Evolutionary conservation across 179 eudicot species (phyloP).

Genomic region (Beta lomatogona): DNA sequence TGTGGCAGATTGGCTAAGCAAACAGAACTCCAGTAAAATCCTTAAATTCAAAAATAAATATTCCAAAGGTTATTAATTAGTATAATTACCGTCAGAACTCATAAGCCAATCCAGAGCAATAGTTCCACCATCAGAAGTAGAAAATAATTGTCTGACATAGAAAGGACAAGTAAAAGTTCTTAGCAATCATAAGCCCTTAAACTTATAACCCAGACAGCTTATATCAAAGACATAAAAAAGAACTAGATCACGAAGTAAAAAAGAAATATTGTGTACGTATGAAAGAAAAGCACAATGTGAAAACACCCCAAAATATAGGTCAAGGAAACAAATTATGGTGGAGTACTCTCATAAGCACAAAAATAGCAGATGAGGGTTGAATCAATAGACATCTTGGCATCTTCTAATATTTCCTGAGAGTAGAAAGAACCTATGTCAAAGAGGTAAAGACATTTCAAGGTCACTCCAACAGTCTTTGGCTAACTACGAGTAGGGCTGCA

Average conservation of each 20-base stretch:
- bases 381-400: neutral
- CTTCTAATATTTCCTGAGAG: neutral
- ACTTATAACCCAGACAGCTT: neutral
- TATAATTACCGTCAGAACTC: constrained; percentile 72
- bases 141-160: constrained; percentile 68
- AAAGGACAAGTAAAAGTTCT: constrained; percentile 13
- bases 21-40: neutral
- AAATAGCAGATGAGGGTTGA: neutral
- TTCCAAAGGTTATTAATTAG: neutral
- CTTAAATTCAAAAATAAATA: neutral
- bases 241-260: neutral
- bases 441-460: neutral
- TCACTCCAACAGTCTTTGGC: neutral
- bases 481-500: neutral
- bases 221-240: neutral
- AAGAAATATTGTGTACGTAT: neutral
- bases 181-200: neutral
- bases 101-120: constrained; percentile 92
- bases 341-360: neutral
- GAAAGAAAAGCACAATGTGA: neutral
- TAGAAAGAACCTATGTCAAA: neutral
- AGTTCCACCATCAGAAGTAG: constrained; percentile 84
- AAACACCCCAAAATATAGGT: neutral
- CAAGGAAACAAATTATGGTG: neutral
- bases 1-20: constrained; percentile 1